Base-by-base conservation (phyloP, 306 rosid species). In the Ochetophila trinervis region DNA sequence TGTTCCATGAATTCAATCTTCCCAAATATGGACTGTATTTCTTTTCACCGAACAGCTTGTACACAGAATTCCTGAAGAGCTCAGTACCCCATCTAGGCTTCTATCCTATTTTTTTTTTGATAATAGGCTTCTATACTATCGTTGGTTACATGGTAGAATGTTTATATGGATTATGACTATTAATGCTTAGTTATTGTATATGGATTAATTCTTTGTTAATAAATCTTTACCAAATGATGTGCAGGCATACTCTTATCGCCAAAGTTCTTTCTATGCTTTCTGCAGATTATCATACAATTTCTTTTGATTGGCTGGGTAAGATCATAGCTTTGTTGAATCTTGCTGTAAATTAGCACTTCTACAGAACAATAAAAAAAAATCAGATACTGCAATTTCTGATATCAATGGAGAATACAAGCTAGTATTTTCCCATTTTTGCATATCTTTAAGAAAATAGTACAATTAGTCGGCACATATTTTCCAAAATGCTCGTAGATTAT, bases 271-370 rank as follows among this genome's bases (percentile, higher is more conserved):
- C 97, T 0, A 37, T 79, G 76, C 96, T 91, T 58, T 74, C 90
- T 37, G 78, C 84, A 65, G 74, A 83, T 65, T 88, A 79, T 74
- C 96, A 65, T 50, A 68, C 78, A n/a, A 74, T 79, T 36, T 77
- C 97, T 59, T 91, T 91, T 81, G 97, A 91, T 74, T 91, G 97
- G 97, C 78, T 88, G 42, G 97, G 97, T 91, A 74, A 70, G 74
- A 71, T 53, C 50, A 44, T 55, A 54, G 24, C 73, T 49, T 76
- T 63, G 40, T 62, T 32, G 56, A 72, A 53, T 30, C 60, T 51
- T 63, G 35, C 22, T 71, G 23, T 13, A 32, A 58, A 62, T 67
- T 66, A 30, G 42, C 11, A 19, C n/a, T 20, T 1, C 12, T 8
- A 40, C 10, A 11, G 2, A 27, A 27, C 32, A 27, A 27, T 27